These are phyloP conservation scores for Chlamydomonas sp. DNA, from an alignment of 139 green algal species.

Conservation along the genomic window DNA sequence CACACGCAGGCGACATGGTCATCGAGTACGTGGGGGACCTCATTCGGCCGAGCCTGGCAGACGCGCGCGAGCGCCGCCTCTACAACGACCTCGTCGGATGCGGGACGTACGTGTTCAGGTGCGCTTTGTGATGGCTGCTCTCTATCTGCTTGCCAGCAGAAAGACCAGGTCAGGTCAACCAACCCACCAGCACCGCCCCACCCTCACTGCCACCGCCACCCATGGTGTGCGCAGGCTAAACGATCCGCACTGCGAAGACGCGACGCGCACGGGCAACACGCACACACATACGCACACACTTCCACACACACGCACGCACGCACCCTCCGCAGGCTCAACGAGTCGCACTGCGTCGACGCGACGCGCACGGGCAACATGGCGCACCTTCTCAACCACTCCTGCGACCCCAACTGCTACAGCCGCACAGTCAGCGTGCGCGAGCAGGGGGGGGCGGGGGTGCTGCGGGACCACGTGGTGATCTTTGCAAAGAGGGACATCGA, in stretches of 20 bases:
- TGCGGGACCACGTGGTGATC: constrained; percentile 64
- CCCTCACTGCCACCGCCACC: no score
- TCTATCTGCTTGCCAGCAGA: no score
- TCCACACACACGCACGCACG: no score
- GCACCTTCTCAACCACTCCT: constrained; percentile 89
- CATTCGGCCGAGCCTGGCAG: constrained; percentile 37
- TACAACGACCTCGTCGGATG: constrained; percentile 77
- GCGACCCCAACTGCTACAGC: constrained; percentile 69
- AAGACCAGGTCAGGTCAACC: no score
- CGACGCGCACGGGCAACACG: no score
- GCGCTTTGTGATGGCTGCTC: background rate
- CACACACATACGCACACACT: no score
- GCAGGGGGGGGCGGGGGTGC: constrained; percentile 9
- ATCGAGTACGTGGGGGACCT: constrained; percentile 50
- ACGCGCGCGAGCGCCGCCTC: constrained; percentile 31
- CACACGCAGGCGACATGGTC: constrained; percentile 40
- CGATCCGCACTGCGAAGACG: no score
- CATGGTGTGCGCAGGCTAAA: no score
- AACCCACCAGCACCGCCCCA: no score
- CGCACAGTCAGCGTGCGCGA: constrained; percentile 39
- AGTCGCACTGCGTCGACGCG: constrained; percentile 16
- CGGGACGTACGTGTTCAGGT: constrained; percentile 70
- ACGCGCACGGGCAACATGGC: constrained; percentile 49
- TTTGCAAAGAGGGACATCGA: no score
- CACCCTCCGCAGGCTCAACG: constrained; percentile 6